Evolutionary conservation across 441 rosid species (phyloP).

Genomic region (Bocquillonia castaneifolia): DNA sequence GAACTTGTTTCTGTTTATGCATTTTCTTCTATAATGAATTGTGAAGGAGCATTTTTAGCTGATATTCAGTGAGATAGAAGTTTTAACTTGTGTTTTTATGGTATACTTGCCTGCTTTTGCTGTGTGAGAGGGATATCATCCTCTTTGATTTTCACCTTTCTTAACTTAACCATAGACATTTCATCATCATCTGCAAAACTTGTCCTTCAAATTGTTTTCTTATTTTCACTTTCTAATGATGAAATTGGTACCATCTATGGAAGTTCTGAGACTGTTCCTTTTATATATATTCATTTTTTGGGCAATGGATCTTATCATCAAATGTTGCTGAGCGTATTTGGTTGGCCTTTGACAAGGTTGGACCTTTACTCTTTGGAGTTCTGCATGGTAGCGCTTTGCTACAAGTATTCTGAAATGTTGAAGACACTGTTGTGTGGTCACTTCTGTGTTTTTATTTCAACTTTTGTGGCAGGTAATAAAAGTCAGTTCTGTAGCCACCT

Average conservation of each 20-base stretch:
- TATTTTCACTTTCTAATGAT: slow-evolving; percentile 9
- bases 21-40: not conserved
- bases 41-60: not conserved
- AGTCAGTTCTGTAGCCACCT: too few species aligned
- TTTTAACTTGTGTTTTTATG: not conserved
- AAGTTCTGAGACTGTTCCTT: not conserved
- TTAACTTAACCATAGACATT: not conserved
- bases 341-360: not conserved
- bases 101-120: not conserved
- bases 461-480: too few species aligned
- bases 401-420: not conserved
- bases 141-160: not conserved
- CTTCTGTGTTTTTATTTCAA: not conserved
- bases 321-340: not conserved
- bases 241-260: not conserved
- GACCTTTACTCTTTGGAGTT: not conserved
- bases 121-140: not conserved
- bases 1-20: not conserved
- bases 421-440: not conserved
- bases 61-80: not conserved
- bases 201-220: not conserved
- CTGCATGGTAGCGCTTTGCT: not conserved
- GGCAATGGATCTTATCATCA: not conserved
- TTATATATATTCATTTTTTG: not conserved
- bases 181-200: not conserved